Base-by-base conservation (phyloP, 148 eudicot genomes). In the Chenopodium album region DNA sequence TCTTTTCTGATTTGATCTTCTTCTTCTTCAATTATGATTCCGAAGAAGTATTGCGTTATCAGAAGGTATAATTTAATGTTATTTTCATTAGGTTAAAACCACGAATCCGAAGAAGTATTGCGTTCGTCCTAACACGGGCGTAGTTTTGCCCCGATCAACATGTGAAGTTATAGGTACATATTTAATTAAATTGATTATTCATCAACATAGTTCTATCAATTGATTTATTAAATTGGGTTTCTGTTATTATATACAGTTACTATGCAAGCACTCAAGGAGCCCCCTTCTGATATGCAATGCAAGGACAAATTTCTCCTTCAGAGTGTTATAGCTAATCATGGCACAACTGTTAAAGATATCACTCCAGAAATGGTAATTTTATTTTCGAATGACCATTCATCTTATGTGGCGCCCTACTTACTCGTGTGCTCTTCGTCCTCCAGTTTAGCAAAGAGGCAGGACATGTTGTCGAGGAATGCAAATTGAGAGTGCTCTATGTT, bases 81-180 rank as follows among this genome's bases (percentile, higher is more conserved):
- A 7, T 7, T 46, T 0, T 1, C 37, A 41, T 76, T 78, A 85
- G 97, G 94, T 93, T 62, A 93, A 91, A 87, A 93, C 97, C 1
- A 93, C 97, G 47, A 93, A 93, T 85, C 97, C 97, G 3, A 93
- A 90, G 90, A 93, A 93, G 84, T 93, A 93, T 65, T 92, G 93
- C 50, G 97, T 92, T 87, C 91, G 97, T 50, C 97, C 97, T 0
- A 93, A 93, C 75, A 90, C 92, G 4, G 95, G 97, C 46, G 76
- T 93, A 50, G 91, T 93, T 79, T 65, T 78, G 86, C 97, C 97
- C 16, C 88, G 88, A 80, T 88, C 94, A 64, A 88, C 90, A 48
- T 90, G 95, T 68, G 91, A 92, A 44, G 78, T 93, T 47, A 81
- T 78, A 85, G 97, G 97, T 93, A 52, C 20, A 47, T 0, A 28